Conservation (phyloP, 2,329 filamentous ascomycete species). For the Cordyceps tenuipes region DNA sequence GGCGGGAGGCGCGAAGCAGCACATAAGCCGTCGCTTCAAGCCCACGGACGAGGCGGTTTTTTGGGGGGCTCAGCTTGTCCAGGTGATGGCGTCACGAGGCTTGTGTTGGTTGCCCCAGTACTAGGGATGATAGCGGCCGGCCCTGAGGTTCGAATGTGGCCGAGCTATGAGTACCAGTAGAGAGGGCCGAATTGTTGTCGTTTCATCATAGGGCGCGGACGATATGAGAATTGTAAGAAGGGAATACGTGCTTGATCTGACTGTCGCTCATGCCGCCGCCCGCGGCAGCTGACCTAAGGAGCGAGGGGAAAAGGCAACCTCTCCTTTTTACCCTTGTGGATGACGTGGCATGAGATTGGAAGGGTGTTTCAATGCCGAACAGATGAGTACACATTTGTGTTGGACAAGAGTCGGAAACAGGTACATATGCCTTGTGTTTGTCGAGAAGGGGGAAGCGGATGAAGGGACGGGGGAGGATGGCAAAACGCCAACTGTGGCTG, state of each 20-base stretch:
- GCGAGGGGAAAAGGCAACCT: neutral
- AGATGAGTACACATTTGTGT: neutral
- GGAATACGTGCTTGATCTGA: neutral
- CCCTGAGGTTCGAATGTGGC: no score
- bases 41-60: neutral
- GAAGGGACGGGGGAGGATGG: neutral
- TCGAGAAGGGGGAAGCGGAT: neutral
- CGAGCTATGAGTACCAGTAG: no score
- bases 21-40: neutral
- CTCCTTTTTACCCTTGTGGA: neutral
- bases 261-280: no score
- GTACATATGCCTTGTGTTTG: neutral
- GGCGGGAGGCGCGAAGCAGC: neutral
- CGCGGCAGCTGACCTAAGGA: neutral
- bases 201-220: neutral
- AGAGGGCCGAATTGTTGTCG: neutral
- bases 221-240: no score
- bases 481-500: neutral
- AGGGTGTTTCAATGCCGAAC: neutral
- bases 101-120: neutral
- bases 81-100: neutral
- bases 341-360: neutral
- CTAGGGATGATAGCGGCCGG: neutral
- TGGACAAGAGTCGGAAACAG: neutral
- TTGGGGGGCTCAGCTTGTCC: slow-evolving; percentile 1